Base-by-base conservation (phyloP, 768 basidiomycete species). In the Phaeotremella fagi region DNA sequence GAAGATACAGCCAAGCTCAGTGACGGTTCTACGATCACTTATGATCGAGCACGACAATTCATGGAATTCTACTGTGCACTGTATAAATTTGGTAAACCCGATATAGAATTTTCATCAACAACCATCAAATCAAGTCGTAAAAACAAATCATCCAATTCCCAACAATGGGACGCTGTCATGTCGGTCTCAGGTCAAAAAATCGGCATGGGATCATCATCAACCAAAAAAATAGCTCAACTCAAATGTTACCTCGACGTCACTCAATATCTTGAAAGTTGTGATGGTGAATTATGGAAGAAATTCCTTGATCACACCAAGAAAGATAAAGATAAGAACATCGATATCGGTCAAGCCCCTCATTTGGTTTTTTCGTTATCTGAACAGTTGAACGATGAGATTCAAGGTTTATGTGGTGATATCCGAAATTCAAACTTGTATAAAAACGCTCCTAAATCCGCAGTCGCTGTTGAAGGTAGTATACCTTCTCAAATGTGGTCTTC, bases 11-110 rank as follows among this genome's bases (percentile, higher is more conserved):
- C 76, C 27, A 68, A 62, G 5, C 66, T 91, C 11, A 81, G 83
- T 2, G 85, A 90, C 64, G 82, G 83, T 23, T 79, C 82, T 11
- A 64, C 75, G 20, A 80, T 91, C 57, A 77, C 76, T 5, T 84
- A 84, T 46, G 87, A 88, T 47, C 80, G 80, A 47, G 89, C 90
- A 2, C 82, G 85, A 45, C 82, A 81, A 55, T 97, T 97, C 78
- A 91, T 95, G 85, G 91, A 92, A 59, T 97, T 87, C 72, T 97
- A 97, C 65, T 94, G 90, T 69, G 81, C 83, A 41, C 79, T 83
- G 29, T 95, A 83, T 70, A 77, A 77, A 23, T 91, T 91, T 65
- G 78, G 80, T 9, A 82, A 81, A 57, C 88, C 89, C 2, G 85
- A 87, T 45, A 75, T 94, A 55, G 78, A 79, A 14, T 85, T 80